These are phyloP conservation scores for Davidsoniella neocaledoniae DNA, from an alignment of 2,329 filamentous ascomycete species.

Conservation along the genomic window DNA sequence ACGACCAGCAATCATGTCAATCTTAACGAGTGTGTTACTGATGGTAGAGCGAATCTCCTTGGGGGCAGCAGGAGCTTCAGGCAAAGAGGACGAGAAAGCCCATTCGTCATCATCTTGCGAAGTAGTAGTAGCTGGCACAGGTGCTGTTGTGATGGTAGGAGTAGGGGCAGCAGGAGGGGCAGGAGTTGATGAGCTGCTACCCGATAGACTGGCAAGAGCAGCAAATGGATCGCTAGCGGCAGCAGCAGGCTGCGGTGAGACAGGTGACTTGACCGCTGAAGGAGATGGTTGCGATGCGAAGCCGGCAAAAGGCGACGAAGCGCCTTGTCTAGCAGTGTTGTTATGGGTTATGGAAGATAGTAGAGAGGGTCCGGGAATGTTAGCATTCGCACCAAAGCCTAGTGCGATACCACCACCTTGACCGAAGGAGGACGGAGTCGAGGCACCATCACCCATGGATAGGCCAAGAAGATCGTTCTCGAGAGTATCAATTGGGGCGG, in stretches of 20 bases:
- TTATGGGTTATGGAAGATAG: slow-evolving; percentile 47
- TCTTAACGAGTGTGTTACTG: slow-evolving; percentile 51
- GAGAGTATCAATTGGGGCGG: slow-evolving; percentile 38
- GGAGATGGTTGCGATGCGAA: slow-evolving; percentile 31
- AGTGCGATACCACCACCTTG: slow-evolving; percentile 70
- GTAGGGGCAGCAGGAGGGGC: slow-evolving; percentile 17
- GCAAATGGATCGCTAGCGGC: slow-evolving; percentile 32
- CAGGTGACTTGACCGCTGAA: no score
- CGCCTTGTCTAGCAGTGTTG: slow-evolving; percentile 32
- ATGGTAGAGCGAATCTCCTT: slow-evolving; percentile 48
- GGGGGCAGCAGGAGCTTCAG: slow-evolving; percentile 37
- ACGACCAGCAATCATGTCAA: slow-evolving; percentile 56
- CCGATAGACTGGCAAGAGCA: slow-evolving; percentile 22
- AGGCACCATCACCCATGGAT: slow-evolving; percentile 47
- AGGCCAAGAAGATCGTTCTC: slow-evolving; percentile 86
- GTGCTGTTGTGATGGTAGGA: slow-evolving; percentile 16
- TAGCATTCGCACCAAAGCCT: slow-evolving; percentile 54
- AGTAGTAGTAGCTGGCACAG: slow-evolving; percentile 19
- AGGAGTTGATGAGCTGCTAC: slow-evolving; percentile 14
- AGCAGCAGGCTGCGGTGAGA: slow-evolving; percentile 17
- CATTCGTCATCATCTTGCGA: slow-evolving; percentile 68
- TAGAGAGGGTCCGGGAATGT: slow-evolving; percentile 47
- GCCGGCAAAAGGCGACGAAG: slow-evolving; percentile 22
- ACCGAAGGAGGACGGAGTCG: slow-evolving; percentile 38
- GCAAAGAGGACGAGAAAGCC: slow-evolving; percentile 79